phyloP scores from a whole-genome alignment of 78 protist species.

The Protostelium mycophagum region DNA sequence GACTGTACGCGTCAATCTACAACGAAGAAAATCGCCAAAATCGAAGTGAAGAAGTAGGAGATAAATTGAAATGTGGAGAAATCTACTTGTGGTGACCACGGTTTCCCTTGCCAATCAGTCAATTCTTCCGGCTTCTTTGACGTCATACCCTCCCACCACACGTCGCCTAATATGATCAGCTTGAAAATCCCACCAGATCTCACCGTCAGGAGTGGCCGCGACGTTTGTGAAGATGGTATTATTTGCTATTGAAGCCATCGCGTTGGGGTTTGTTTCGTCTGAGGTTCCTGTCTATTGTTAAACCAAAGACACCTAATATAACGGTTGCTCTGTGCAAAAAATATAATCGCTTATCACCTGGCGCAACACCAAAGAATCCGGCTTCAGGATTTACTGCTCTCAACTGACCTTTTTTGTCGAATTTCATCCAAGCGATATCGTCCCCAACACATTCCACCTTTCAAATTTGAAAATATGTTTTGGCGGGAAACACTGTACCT shows the following conservation, averaged over 20 bases:
- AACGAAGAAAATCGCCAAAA: too few species aligned
- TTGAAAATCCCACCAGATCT: slow-evolving; percentile 91
- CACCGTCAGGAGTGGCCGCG: slow-evolving; percentile 77
- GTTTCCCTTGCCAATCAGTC: slow-evolving; percentile 70
- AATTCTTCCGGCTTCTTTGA: slow-evolving; percentile 23
- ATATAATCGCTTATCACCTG: too few species aligned
- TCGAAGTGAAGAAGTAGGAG: too few species aligned
- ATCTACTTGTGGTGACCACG: slow-evolving; percentile 64
- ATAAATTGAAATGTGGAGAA: too few species aligned
- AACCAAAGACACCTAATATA: neutral
- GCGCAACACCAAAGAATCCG: slow-evolving; percentile 96
- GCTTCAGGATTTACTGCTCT: slow-evolving; percentile 87
- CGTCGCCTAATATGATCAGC: slow-evolving; percentile 40
- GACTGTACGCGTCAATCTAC: too few species aligned
- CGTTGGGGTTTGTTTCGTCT: slow-evolving; percentile 67
- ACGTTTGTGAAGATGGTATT: slow-evolving; percentile 89
- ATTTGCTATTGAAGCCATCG: slow-evolving; percentile 50
- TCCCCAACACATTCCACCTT: slow-evolving; percentile 82
- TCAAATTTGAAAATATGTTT: slow-evolving; percentile 38
- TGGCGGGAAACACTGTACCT: neutral
- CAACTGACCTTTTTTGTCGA: slow-evolving; percentile 64
- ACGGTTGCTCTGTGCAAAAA: slow-evolving; percentile 33
- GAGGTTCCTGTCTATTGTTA: too few species aligned
- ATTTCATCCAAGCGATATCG: slow-evolving; percentile 88
- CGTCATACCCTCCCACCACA: slow-evolving; percentile 80